Base-by-base conservation (phyloP, 2,329 filamentous ascomycete species). In the Nemania sp. region DNA sequence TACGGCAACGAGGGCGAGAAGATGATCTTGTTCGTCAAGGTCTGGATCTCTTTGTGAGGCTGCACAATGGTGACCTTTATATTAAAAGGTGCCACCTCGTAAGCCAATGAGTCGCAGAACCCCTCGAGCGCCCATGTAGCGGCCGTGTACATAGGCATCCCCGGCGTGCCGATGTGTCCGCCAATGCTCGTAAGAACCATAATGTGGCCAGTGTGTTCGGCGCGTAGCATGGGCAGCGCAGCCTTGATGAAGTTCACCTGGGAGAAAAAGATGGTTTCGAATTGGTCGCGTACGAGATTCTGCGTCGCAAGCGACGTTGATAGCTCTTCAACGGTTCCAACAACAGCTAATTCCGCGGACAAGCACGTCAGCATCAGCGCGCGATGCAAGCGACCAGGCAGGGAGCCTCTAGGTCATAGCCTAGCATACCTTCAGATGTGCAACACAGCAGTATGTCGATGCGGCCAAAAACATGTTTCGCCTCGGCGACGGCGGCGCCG, bases 171-270 rank as follows among this genome's bases (percentile, higher is more conserved):
- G 55, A 97, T 87, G 72, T 97, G 93, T 3, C 91, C 92, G 31
- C 90, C 92, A 55, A 95, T 91, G 58, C 91, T 93, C 6, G 91
- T 94, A 44, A 97, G 80, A 50, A 95, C 83, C 59, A 97, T 87
- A 59, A 97, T 88, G 71, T 99, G 94, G 0, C 94, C 94, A 7
- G 87, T 91, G 63, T 88, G 86, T 67, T 92, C 88, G 56, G 80
- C 79, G 37, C 94, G 82, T 71, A 97, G 86, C 49, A 86, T 80
- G 1, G 93, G 91, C 19, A 99, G 78, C 1, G 86, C 80, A 12
- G 92, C 89, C 71, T 94, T 95, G 76, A 97, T 95, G 69, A 96
- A 90, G 73, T 97, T 97, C 70, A 97, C 88, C 53, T 95, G 91
- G 1, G 90, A 91, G 72, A 97, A 97, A 77, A 95, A 97, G 65